Conservation (phyloP, 495 filamentous ascomycete species). For the Acidiella bohemica region DNA sequence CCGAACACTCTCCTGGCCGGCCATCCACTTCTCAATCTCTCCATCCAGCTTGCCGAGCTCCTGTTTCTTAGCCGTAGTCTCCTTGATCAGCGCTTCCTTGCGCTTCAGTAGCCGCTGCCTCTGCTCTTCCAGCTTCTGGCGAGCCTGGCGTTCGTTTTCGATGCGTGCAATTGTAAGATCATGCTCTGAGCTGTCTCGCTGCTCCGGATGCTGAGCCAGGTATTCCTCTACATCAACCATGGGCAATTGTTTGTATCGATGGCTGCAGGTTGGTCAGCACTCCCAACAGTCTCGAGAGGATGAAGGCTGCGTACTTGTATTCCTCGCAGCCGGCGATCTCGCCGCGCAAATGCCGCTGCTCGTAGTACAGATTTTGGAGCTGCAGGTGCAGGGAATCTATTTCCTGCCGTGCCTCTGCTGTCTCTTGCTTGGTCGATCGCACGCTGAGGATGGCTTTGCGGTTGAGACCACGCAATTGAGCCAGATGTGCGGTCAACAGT, state of each 20-base stretch:
- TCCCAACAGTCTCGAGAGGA: background rate
- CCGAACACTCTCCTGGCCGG: slow-evolving; percentile 30
- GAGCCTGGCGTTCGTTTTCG: slow-evolving; percentile 74
- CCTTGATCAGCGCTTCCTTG: slow-evolving; percentile 81
- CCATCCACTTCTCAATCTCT: slow-evolving; percentile 83
- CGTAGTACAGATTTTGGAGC: slow-evolving; percentile 92
- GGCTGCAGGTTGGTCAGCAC: slow-evolving; percentile 37
- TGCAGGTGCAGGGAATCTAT: slow-evolving; percentile 85
- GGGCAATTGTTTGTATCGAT: slow-evolving; percentile 74
- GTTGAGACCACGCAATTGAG: slow-evolving; percentile 69
- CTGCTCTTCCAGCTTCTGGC: slow-evolving; percentile 75
- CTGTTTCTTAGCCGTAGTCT: slow-evolving; percentile 91
- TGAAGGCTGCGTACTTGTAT: slow-evolving; percentile 77
- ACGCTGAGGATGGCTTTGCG: slow-evolving; percentile 66
- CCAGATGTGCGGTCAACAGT: slow-evolving; percentile 60
- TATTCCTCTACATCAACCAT: slow-evolving; percentile 76
- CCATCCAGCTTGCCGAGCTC: slow-evolving; percentile 78
- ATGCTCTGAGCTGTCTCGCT: slow-evolving; percentile 53
- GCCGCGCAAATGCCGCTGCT: slow-evolving; percentile 75
- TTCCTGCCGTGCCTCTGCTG: slow-evolving; percentile 76
- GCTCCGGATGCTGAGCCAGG: slow-evolving; percentile 61
- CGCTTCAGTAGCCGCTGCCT: slow-evolving; percentile 74
- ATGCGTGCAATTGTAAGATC: slow-evolving; percentile 83
- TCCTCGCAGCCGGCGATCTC: slow-evolving; percentile 85
- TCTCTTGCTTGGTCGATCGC: slow-evolving; percentile 73